Evolutionary conservation across 2,329 filamentous ascomycete genomes (phyloP), one percentile per base, ranked within the genome.

Genomic region (Aspergillus awamori): DNA sequence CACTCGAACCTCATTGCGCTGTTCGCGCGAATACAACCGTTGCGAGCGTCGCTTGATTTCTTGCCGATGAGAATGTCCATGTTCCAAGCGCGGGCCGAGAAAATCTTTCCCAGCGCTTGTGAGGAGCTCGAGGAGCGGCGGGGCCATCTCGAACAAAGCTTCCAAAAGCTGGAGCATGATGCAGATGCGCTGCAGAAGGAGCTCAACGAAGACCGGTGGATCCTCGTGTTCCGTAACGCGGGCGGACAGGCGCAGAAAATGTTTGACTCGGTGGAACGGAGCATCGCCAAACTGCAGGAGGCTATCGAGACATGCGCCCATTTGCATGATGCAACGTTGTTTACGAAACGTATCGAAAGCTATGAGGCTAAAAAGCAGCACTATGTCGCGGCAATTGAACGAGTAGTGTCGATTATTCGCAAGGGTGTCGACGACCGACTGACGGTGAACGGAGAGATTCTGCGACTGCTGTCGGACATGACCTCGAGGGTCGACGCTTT

Each of bases 291-390:
- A 77, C 83, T 99, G 38, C 88, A 86, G 64, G 92, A 97, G 72
- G 88, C 87, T 4, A 82, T 97, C 15, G 91, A 96, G 61, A 83
- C 86, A 10, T 89, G 88, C 7, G 83, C 89, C 70, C 89, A 95
- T 65, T 78, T 92, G 61, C 89, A 88, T 11, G 92, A 90, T 70
- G 86, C 87, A 22, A 81, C 88, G 5, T 81, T 83, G 1, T 84
- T 95, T 78, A 82, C 83, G 63, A 96, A 95, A 79, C 94, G 93
- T 76, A 88, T 96, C 45, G 93, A 97, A 75, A 96, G 86, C 69
- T 99, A 97, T 75, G 93, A 97, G 74, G 92, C 91, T 47, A 99
- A 98, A 82, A 96, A 94, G 77, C 87, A 87, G 61, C 94, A 98
- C 74, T 99, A 98, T 71, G 90, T 93, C 1, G 92, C 93, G 8